A percentile compares a stretch with the other conserved stretches of the same genome.
These are phyloP conservation scores for Fraxinus albicans DNA, from an alignment of 305 asterid species.

Conservation along the genomic window DNA sequence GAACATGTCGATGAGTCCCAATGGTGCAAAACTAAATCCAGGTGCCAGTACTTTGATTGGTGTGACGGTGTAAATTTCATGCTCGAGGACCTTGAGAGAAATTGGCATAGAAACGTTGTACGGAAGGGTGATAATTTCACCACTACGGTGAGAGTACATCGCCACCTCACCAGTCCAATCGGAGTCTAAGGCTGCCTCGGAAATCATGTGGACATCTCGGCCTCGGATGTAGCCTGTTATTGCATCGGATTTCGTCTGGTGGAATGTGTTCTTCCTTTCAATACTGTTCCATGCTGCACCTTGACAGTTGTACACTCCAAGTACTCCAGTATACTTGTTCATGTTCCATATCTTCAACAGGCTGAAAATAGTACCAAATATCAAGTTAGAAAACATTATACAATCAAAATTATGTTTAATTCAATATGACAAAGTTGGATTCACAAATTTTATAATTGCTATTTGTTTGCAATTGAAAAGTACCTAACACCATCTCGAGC, in stretches of 20 bases:
- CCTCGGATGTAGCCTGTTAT: constrained; percentile 39
- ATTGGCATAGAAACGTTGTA: constrained; percentile 37
- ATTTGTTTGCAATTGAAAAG: neutral
- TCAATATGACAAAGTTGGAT: neutral
- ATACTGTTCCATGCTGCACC: constrained; percentile 52
- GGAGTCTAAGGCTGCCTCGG: constrained; percentile 34
- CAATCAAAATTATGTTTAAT: neutral
- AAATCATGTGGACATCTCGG: constrained; percentile 45
- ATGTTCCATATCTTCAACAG: constrained; percentile 53
- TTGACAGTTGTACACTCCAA: constrained; percentile 55
- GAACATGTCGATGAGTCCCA: constrained; percentile 48
- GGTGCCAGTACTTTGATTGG: constrained; percentile 40
- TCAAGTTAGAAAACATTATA: neutral
- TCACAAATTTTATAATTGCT: neutral
- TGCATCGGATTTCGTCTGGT: constrained; percentile 34
- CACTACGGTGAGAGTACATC: constrained; percentile 27
- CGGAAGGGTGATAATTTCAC: constrained; percentile 34
- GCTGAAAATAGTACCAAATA: constrained; percentile 19
- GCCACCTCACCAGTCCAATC: constrained; percentile 45
- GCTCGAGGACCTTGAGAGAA: constrained; percentile 49
- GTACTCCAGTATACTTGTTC: constrained; percentile 48
- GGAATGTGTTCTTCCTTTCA: constrained; percentile 48
- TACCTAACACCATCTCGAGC: constrained; percentile 2
- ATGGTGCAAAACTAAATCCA: constrained; percentile 40
- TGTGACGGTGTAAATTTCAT: constrained; percentile 43